phyloP scores from a whole-genome alignment of 805 yeast species.

The Candida succiphila region DNA sequence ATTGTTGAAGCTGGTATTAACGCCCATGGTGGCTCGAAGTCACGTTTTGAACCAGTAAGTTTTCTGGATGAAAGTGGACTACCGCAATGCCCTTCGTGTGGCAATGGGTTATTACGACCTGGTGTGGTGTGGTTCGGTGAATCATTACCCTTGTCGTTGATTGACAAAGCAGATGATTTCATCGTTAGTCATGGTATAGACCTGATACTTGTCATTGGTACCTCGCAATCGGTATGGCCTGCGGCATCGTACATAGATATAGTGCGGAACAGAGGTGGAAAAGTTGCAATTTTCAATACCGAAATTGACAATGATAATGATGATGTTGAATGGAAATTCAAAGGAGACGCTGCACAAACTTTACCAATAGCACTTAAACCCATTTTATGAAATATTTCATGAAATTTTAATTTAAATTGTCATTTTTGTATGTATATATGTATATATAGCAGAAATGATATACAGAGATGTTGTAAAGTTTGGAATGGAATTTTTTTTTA shows the following conservation, averaged over 20 bases:
- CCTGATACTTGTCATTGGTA: conserved; percentile 73
- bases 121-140: conserved; percentile 98
- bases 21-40: conserved; percentile 1
- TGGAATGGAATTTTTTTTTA: neutral
- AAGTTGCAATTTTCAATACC: conserved; percentile 76
- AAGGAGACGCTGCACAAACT: conserved; percentile 70
- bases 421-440: neutral
- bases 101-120: conserved; percentile 62
- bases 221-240: conserved; percentile 83
- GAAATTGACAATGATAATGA: conserved; percentile 42
- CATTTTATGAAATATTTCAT: neutral
- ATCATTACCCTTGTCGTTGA: conserved; percentile 52
- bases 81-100: conserved; percentile 73
- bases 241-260: conserved; percentile 86
- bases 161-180: conserved; percentile 65
- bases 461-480: neutral
- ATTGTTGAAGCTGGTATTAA: conserved; percentile 2
- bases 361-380: conserved; percentile 62
- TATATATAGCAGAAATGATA: neutral
- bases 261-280: conserved; percentile 63
- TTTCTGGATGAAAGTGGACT: conserved; percentile 38
- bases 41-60: conserved; percentile 36
- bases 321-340: conserved; percentile 51
- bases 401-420: neutral
- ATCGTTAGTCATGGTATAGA: conserved; percentile 50